phyloP scores from a whole-genome alignment of 2,329 filamentous ascomycete genomes.

The Talaromyces atroroseus region DNA sequence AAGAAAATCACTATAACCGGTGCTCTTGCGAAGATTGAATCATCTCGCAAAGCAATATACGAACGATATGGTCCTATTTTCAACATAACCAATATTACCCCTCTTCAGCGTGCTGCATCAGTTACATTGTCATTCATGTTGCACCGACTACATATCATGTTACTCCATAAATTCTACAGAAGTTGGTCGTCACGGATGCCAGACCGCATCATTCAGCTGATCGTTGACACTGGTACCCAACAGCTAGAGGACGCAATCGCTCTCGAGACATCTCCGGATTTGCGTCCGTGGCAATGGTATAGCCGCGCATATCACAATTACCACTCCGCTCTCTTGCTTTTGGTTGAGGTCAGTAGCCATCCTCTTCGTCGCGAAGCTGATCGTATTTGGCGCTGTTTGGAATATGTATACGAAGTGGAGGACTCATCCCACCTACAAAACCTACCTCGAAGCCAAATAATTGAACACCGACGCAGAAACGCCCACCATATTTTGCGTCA shows the following conservation, averaged over 20 bases:
- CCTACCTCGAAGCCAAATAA: slow-evolving; percentile 15
- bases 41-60: slow-evolving; percentile 60
- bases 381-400: slow-evolving; percentile 65
- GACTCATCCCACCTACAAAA: slow-evolving; percentile 46
- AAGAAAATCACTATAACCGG: slow-evolving; percentile 58
- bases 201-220: slow-evolving; percentile 57
- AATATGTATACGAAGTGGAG: slow-evolving; percentile 60
- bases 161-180: slow-evolving; percentile 63
- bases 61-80: slow-evolving; percentile 62
- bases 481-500: slow-evolving; percentile 57
- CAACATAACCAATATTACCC: slow-evolving; percentile 45
- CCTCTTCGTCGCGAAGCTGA: slow-evolving; percentile 54
- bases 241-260: slow-evolving; percentile 52
- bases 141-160: slow-evolving; percentile 59
- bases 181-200: slow-evolving; percentile 28
- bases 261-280: slow-evolving; percentile 48
- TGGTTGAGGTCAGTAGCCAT: slow-evolving; percentile 60
- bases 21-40: slow-evolving; percentile 63
- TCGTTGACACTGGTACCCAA: slow-evolving; percentile 56
- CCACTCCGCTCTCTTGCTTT: slow-evolving; percentile 63
- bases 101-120: slow-evolving; percentile 59
- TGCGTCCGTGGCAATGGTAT: slow-evolving; percentile 65
- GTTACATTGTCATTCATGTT: slow-evolving; percentile 61
- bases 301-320: slow-evolving; percentile 66
- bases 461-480: slow-evolving; percentile 48